Percentiles rank a stretch among this genome's conserved stretches.
Evolutionary conservation across 352 stramenopile genomes (phyloP).

Genomic region (Pythium insidiosum): DNA sequence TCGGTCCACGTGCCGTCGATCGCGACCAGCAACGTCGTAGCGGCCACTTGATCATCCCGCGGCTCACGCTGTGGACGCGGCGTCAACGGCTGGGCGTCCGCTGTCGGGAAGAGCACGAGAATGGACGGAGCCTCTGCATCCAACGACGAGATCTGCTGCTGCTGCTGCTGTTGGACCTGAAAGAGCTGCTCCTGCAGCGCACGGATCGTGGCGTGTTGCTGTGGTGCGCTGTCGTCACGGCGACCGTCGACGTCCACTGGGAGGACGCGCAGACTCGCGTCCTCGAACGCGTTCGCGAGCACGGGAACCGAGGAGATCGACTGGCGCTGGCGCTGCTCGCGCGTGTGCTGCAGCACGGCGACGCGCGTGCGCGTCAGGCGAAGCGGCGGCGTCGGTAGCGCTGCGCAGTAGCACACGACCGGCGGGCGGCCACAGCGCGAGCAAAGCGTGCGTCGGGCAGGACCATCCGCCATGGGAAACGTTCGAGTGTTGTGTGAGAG

Average conservation of each 20-base stretch:
- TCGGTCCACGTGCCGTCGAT: conserved; percentile 79
- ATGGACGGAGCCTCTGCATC: neutral
- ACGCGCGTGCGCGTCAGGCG: conserved; percentile 27
- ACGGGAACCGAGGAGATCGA: conserved; percentile 66
- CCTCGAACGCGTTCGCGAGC: conserved; percentile 32
- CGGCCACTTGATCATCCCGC: no score
- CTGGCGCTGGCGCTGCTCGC: conserved; percentile 41
- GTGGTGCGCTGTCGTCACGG: no score
- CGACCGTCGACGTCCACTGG: conserved; percentile 24
- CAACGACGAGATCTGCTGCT: neutral
- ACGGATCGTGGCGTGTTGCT: neutral
- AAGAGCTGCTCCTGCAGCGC: neutral
- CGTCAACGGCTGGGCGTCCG: neutral
- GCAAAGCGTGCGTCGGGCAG: conserved; percentile 25
- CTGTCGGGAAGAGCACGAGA: neutral
- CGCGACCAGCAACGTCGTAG: no score
- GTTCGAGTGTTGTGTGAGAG: no score
- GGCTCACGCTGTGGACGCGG: no score
- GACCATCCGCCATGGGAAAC: no score
- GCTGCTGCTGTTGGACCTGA: neutral
- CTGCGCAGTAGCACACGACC: conserved; percentile 49
- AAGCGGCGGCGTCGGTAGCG: conserved; percentile 22
- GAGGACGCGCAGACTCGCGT: conserved; percentile 20
- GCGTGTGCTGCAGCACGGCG: conserved; percentile 51
- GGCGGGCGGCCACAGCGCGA: conserved; percentile 30